Conservation (phyloP, 768 basidiomycete species). For the Solioccasus polychromus region DNA sequence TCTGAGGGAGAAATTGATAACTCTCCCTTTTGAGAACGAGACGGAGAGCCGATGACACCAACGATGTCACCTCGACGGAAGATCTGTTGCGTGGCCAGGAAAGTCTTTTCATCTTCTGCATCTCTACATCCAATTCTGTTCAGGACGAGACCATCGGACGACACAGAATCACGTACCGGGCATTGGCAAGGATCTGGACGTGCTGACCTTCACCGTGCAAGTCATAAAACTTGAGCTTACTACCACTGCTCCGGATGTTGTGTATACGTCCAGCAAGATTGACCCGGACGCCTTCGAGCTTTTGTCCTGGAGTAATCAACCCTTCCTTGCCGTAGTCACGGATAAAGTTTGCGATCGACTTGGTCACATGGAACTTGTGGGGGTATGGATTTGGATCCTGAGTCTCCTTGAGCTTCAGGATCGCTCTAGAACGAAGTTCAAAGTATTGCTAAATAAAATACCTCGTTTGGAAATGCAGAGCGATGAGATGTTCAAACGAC, state of each 20-base stretch:
- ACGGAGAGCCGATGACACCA: slow-evolving; percentile 85
- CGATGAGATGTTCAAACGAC: slow-evolving; percentile 28
- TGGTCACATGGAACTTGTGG: slow-evolving; percentile 94
- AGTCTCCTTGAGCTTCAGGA: slow-evolving; percentile 79
- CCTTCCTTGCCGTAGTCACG: slow-evolving; percentile 70
- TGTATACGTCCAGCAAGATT: slow-evolving; percentile 88
- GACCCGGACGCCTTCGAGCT: slow-evolving; percentile 56
- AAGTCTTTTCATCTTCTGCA: slow-evolving; percentile 58
- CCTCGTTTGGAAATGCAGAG: neutral
- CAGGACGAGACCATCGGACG: neutral
- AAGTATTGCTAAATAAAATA: slow-evolving; percentile 80
- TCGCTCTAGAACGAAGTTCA: slow-evolving; percentile 86
- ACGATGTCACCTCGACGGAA: slow-evolving; percentile 97
- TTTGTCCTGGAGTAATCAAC: slow-evolving; percentile 62
- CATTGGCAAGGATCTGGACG: slow-evolving; percentile 94
- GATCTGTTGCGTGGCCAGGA: slow-evolving; percentile 70
- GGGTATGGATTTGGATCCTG: slow-evolving; percentile 94
- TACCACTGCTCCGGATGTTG: slow-evolving; percentile 77
- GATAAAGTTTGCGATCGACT: slow-evolving; percentile 73
- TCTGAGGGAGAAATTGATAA: slow-evolving; percentile 81
- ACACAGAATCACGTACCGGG: slow-evolving; percentile 49
- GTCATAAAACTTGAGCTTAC: slow-evolving; percentile 93
- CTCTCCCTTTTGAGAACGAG: slow-evolving; percentile 94
- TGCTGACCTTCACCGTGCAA: slow-evolving; percentile 88
- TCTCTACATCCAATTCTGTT: slow-evolving; percentile 44